Base-by-base conservation (phyloP, 176 grass and related monocot genomes). In the Rhynchospora breviuscula region DNA sequence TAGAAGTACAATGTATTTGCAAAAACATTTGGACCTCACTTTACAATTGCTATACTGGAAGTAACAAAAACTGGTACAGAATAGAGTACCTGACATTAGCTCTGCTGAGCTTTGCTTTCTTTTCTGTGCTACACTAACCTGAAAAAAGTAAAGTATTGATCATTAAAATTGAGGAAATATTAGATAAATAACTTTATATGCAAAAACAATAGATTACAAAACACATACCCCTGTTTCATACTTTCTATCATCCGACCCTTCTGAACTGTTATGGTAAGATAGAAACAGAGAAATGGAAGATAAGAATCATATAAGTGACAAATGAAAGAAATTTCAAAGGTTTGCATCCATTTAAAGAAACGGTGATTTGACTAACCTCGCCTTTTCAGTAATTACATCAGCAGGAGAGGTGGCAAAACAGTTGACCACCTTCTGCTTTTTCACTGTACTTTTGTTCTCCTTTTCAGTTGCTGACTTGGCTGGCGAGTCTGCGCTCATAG, bases 211-310 rank as follows among this genome's bases (percentile, higher is more conserved):
- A 90, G 77, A 82, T 76, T 89, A 58, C 74, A 75, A 59, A 44
- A 79, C 13, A 59, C 65, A 47, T 87, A 90, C 88, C 81, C 84
- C 80, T 56, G 53, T 46, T 57, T 71, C 72, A 81, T 89, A 84
- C 68, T 78, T 89, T 89, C 83, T 88, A 84, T 91, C 84, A 73
- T 88, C 86, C 8, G 90, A 97, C 64, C 90, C 92, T 85, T 91
- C 94, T 77, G 88, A 56, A 84, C 92, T 97, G 60, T 85, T 83
- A 87, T 85, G 85, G 53, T 70, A 84, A 86, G 35, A 84, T 86
- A 81, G 52, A 90, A 33, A 33, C 9, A 58, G 7, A 69, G 13
- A 83, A 12, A 63, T 78, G 31, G 87, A 29, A 81, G 48, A 17
- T 1, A 75, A 56, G 13, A 81, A 47, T 63, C 59, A 33, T 18